phyloP scores from a whole-genome alignment of 108 stramenopile species.

The Skeletonema grethae region DNA sequence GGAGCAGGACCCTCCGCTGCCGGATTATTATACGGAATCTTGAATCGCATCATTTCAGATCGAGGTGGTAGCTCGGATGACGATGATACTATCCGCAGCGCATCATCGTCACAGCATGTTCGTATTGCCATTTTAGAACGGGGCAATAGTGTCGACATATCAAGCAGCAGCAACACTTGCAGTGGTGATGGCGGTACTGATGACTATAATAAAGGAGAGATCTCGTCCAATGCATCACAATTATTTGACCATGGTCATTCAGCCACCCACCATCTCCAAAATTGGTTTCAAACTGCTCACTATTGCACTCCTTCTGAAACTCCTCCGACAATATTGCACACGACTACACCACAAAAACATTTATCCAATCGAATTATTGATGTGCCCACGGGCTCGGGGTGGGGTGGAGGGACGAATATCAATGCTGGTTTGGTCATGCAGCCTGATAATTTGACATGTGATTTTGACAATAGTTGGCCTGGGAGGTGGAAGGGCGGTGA shows the following conservation, averaged over 20 bases:
- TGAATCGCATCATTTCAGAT: neutral
- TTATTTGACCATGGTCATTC: conserved; percentile 29
- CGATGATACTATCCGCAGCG: neutral
- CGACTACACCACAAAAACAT: conserved; percentile 32
- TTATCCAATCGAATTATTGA: conserved; percentile 46
- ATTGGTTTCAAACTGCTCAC: conserved; percentile 49
- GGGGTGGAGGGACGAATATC: conserved; percentile 76
- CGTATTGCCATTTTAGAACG: conserved; percentile 72
- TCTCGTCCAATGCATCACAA: neutral
- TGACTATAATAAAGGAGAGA: neutral
- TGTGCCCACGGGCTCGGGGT: conserved; percentile 62
- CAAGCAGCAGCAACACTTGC: neutral
- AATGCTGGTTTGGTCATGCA: conserved; percentile 63
- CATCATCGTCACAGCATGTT: conserved; percentile 14
- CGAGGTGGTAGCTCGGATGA: neutral
- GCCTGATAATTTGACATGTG: conserved; percentile 41
- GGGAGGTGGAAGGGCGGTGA: conserved; percentile 43
- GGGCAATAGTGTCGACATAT: conserved; percentile 18
- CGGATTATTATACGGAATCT: no score
- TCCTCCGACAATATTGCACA: conserved; percentile 32
- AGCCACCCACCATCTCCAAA: conserved; percentile 17
- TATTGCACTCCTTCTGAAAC: conserved; percentile 2
- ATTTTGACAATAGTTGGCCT: conserved; percentile 51
- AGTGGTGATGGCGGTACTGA: neutral
- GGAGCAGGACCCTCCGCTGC: no score